phyloP scores from a whole-genome alignment of 1,284 basidiomycete genomes.

The Trichosporon faecale region DNA sequence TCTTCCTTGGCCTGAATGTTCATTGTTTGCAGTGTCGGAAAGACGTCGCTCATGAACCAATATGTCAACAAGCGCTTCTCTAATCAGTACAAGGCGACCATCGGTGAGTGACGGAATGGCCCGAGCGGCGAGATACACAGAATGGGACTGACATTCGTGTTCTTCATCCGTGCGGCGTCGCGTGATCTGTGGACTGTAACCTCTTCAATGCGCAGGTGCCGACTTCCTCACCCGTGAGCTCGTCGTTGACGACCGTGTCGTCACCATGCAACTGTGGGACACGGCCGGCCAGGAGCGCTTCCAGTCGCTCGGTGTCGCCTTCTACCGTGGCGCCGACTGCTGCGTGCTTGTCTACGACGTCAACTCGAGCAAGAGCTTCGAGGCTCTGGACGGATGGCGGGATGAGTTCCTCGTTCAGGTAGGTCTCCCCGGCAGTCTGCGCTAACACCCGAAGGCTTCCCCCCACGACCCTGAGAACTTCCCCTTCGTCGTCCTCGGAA shows the following conservation, averaged over 20 bases:
- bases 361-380: conserved; percentile 96
- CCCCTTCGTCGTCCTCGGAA: conserved; percentile 96
- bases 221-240: conserved; percentile 93
- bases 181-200: neutral
- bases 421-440: conserved; percentile 18
- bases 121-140: conserved; percentile 2
- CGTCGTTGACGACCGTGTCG: conserved; percentile 94
- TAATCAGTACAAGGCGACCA: conserved; percentile 99
- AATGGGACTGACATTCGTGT: neutral
- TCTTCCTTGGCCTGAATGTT: neutral
- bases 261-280: conserved; percentile 99
- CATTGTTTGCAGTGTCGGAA: conserved; percentile 72
- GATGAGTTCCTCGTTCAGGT: conserved; percentile 91
- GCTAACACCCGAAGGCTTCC: conserved; percentile 63
- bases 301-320: conserved; percentile 96
- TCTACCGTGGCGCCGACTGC: conserved; percentile 98
- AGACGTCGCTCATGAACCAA: conserved; percentile 99
- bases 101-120: conserved; percentile 58
- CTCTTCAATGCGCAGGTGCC: conserved; percentile 43
- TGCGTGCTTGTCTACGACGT: conserved; percentile 99
- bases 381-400: conserved; percentile 91
- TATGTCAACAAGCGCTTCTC: conserved; percentile 99
- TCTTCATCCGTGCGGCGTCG: neutral
- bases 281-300: conserved; percentile 99
- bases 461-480: conserved; percentile 99